phyloP scores from a whole-genome alignment of 148 eudicot species.

The Nepenthes gracilis region DNA sequence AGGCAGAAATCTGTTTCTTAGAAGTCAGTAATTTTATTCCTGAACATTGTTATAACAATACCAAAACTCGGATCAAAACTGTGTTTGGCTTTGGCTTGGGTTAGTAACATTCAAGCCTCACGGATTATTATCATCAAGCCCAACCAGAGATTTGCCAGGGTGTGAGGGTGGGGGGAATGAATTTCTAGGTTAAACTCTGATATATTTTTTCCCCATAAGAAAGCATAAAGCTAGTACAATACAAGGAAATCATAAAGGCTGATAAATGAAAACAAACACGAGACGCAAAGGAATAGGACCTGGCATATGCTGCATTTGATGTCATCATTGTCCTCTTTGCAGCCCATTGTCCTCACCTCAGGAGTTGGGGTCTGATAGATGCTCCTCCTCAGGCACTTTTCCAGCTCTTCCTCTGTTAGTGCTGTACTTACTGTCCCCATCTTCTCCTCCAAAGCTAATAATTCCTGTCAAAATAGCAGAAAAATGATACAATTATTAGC shows the following conservation, averaged over 20 bases:
- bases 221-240: not conserved
- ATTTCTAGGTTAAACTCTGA: too few species aligned
- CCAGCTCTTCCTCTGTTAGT: slow-evolving; percentile 57
- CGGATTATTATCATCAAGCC: too few species aligned
- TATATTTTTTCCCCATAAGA: too few species aligned
- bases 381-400: slow-evolving; percentile 47
- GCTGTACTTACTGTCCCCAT: slow-evolving; percentile 94
- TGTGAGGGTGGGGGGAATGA: too few species aligned
- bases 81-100: too few species aligned
- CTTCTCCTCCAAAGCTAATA: slow-evolving; percentile 84
- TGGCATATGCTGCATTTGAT: slow-evolving; percentile 89
- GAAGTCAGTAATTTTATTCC: too few species aligned
- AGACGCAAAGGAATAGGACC: slow-evolving; percentile 16
- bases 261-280: too few species aligned
- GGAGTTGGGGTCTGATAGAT: slow-evolving; percentile 20
- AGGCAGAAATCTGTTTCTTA: too few species aligned
- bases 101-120: too few species aligned
- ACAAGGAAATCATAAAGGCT: not conserved
- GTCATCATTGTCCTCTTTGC: slow-evolving; percentile 30
- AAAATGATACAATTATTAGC: not conserved
- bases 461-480: slow-evolving; percentile 38
- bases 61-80: too few species aligned
- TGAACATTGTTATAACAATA: too few species aligned
- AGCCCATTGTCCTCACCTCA: slow-evolving; percentile 10
- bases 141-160: too few species aligned